Evolutionary conservation across 1,139 yeast genomes (phyloP).

Genomic region (Protomyces inouyei): DNA sequence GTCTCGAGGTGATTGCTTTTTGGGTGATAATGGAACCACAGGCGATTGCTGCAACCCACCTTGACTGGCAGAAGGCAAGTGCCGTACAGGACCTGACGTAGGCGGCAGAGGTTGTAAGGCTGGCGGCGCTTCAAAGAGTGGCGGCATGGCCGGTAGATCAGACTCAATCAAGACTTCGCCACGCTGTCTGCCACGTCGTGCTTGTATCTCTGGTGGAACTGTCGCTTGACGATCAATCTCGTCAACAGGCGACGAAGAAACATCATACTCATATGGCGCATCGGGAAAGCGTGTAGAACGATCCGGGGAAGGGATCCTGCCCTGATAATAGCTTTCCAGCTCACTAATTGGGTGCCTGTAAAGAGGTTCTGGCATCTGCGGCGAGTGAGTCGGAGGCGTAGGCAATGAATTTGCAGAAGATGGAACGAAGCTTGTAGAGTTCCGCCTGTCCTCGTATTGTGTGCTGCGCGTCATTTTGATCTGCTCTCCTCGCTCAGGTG

Average conservation of each 20-base stretch:
- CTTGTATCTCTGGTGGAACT: slow-evolving; percentile 10
- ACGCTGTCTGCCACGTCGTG: slow-evolving; percentile 11
- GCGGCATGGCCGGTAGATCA: slow-evolving; percentile 24
- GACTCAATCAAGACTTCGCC: slow-evolving; percentile 12
- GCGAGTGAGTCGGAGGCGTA: background rate
- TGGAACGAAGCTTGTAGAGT: background rate
- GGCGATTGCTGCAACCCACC: background rate
- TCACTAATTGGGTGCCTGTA: background rate
- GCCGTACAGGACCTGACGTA: background rate
- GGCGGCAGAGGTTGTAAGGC: background rate
- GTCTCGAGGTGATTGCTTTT: background rate
- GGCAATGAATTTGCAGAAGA: background rate
- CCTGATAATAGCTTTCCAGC: background rate
- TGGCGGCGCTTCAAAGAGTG: background rate
- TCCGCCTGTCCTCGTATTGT: background rate
- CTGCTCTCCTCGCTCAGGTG: background rate
- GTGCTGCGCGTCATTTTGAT: background rate
- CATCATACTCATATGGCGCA: slow-evolving; percentile 1
- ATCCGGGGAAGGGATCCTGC: slow-evolving; percentile 11
- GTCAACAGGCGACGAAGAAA: background rate
- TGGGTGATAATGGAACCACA: background rate
- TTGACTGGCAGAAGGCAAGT: background rate
- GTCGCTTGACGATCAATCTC: background rate
- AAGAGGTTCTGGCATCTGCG: background rate
- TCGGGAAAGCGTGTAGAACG: slow-evolving; percentile 1